Conservation (phyloP, 1,139 yeast genomes). For the Sugiyamaella castrensis region DNA sequence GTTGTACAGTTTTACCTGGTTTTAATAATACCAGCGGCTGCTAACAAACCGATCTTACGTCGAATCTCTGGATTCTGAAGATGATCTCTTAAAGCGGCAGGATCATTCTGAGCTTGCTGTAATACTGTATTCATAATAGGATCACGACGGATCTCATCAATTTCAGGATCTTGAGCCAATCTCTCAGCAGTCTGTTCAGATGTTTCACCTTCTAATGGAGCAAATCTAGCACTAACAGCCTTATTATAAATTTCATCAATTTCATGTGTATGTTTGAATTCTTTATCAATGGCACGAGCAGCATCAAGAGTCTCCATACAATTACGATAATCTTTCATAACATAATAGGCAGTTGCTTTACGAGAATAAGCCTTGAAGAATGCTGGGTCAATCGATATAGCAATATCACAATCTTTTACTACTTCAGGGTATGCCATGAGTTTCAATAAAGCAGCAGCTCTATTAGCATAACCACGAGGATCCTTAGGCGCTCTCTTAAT, state of each 20-base stretch:
- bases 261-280: slow-evolving; percentile 63
- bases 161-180: slow-evolving; percentile 90
- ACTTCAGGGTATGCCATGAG: slow-evolving; percentile 98
- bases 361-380: slow-evolving; percentile 95
- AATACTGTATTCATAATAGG: slow-evolving; percentile 97
- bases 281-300: slow-evolving; percentile 74
- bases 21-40: slow-evolving; percentile 96
- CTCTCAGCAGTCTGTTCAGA: slow-evolving; percentile 94
- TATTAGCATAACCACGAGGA: slow-evolving; percentile 94
- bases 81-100: slow-evolving; percentile 96
- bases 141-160: slow-evolving; percentile 84
- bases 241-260: slow-evolving; percentile 79
- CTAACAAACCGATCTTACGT: slow-evolving; percentile 82
- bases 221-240: slow-evolving; percentile 78
- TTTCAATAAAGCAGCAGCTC: slow-evolving; percentile 96
- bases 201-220: slow-evolving; percentile 81
- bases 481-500: slow-evolving; percentile 94
- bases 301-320: slow-evolving; percentile 77
- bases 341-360: slow-evolving; percentile 92
- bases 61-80: slow-evolving; percentile 95
- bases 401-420: slow-evolving; percentile 84
- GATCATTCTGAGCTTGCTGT: slow-evolving; percentile 91
- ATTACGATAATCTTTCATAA: slow-evolving; percentile 80
- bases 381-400: slow-evolving; percentile 80
- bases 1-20: slow-evolving; percentile 54